Evolutionary conservation across 2,329 filamentous ascomycete species (phyloP), one percentile per base, ranked within the genome.

Genomic region (Xylariales sp.): DNA sequence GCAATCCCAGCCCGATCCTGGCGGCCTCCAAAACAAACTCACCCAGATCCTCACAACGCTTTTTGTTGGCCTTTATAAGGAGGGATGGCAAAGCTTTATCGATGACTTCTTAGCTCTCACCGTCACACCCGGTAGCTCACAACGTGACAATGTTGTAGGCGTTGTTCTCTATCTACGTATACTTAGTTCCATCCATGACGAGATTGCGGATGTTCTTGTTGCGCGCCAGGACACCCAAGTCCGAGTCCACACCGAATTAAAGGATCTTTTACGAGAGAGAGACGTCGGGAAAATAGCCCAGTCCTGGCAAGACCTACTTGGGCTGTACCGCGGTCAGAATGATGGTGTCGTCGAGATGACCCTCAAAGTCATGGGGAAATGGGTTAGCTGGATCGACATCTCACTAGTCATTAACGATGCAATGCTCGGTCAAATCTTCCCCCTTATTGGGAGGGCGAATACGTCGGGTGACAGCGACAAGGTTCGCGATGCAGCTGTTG

Each of bases 361-460:
- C 74, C 85, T 99, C 61, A 93, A 91, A 80, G 91, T 94, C n/a
- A 89, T 99, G 72, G 94, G 93, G 45, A 96, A 95, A 79, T 99
- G 96, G 95, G 94, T 97, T 68, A 97, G 94, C 86, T 99, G 96
- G 96, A 97, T 97, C 76, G 96, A 98, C 77, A 98, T 99, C 75
- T 92, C 92, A 58, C 85, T 99, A 65, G 90, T 99, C 52, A 93
- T 99, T 75, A 97, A 97, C 80, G 89, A 94, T 77, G 88, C 91
- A 62, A 96, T 97, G 87, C 89, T 98, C 75, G 90, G 87, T 77
- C 87, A 94, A 56, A 86, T 99, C 67, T 91, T 97, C 75, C 92
- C 96, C 72, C 88, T 98, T 71, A 91, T 97, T 64, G 93, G 93
- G n/a, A 91, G 91, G 79, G 84, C 89, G 76, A 86, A 89, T 78